Evolutionary conservation across 2,329 filamentous ascomycete genomes (phyloP), one percentile per base, ranked within the genome.

Genomic region (Diplodia scrobiculata): DNA sequence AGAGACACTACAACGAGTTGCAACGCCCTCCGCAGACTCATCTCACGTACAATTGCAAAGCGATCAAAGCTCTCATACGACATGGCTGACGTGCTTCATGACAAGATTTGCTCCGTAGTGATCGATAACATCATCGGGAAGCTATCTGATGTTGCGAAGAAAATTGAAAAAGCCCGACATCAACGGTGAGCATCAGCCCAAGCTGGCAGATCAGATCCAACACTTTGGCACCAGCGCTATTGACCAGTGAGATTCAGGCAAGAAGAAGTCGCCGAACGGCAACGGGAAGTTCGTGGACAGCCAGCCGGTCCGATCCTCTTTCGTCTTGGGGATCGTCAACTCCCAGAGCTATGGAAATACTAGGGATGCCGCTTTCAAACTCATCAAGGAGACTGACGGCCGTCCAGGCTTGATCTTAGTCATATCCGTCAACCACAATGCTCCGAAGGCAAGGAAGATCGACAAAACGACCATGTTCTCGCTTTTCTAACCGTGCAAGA

Each of bases 201-300:
- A n/a, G 17, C 38, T 45, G 17, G 38, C 38, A n/a, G 17, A 45
- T 6, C 38, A n/a, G 38, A 45, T 19, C 17, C 1, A 2, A n/a
- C 17, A 2, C 38, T 11, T 2, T 2, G 17, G 17, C 6, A n/a
- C 17, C 17, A 45, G 0, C 1, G 1, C 14, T 2, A 17, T 45
- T 6, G 6, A 6, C 5, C 5, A n/a, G 1, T 1, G 17, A 17
- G 5, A 6, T 1, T n/a, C 17, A 1, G 1, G 9, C 1, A n/a
- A 45, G 5, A 5, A n/a, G 4, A 45, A 17, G 14, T 17, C 5
- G 2, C 38, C 38, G 6, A 17, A 45, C 38, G 17, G 2, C 9
- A 45, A 45, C 14, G n/a, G 14, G 38, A n/a, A 13, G 4, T n/a
- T 45, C 38, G 1, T 6, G 5, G 14, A 5, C 2, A 5, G 14